Evolutionary conservation across 1,139 yeast genomes (phyloP).

Genomic region (Candida mesenterica): DNA sequence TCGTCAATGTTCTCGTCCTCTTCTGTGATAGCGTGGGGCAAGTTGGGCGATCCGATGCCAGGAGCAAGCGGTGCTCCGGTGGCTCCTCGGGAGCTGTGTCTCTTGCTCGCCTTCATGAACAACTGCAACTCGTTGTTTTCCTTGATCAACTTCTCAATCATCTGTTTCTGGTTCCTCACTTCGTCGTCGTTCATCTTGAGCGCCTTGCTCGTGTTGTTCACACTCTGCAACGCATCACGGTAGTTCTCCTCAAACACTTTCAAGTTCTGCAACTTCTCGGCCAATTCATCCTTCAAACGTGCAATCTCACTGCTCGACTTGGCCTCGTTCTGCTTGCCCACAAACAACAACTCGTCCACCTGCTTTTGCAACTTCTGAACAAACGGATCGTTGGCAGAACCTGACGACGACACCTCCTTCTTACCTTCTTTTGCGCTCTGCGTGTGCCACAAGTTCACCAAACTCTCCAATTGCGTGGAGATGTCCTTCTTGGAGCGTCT

Average conservation of each 20-base stretch:
- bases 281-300: constrained; percentile 37
- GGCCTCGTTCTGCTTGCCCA: constrained; percentile 39
- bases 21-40: constrained; percentile 15
- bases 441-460: constrained; percentile 38
- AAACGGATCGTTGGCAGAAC: constrained; percentile 16
- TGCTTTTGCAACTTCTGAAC: constrained; percentile 46
- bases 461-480: constrained; percentile 39
- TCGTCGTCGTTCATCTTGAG: constrained; percentile 73
- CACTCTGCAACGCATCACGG: constrained; percentile 67
- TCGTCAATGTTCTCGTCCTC: constrained; percentile 33
- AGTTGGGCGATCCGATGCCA: constrained; percentile 13
- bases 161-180: constrained; percentile 55
- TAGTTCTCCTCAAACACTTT: constrained; percentile 55
- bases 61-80: constrained; percentile 20
- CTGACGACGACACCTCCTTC: constrained; percentile 1
- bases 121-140: constrained; percentile 71
- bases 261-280: constrained; percentile 30
- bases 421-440: constrained; percentile 6
- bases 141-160: constrained; percentile 53
- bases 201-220: constrained; percentile 74
- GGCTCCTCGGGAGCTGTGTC: constrained; percentile 27
- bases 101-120: constrained; percentile 44
- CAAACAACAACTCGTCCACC: constrained; percentile 43
- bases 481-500: constrained; percentile 33
- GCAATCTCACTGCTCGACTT: constrained; percentile 32